These are phyloP conservation scores for Penicillium robsamsonii DNA, from an alignment of 495 filamentous ascomycete genomes.

Conservation along the genomic window DNA sequence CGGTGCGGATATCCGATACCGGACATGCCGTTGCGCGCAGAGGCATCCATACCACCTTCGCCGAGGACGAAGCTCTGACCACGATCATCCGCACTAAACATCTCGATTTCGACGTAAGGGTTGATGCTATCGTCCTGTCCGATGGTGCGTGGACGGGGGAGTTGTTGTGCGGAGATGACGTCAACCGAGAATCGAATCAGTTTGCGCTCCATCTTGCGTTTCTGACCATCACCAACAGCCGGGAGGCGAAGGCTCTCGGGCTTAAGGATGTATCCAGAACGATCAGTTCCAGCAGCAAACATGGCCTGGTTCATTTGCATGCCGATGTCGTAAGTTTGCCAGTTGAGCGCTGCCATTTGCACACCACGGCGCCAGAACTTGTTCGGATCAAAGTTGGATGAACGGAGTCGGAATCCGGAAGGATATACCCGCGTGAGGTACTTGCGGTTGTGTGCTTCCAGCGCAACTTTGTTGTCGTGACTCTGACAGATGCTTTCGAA, in stretches of 20 bases:
- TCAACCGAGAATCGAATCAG: conserved; percentile 79
- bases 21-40: conserved; percentile 64
- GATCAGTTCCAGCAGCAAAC: conserved; percentile 90
- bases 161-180: conserved; percentile 89
- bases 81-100: conserved; percentile 92
- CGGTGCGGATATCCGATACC: conserved; percentile 75
- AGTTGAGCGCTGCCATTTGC: conserved; percentile 95
- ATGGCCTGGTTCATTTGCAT: conserved; percentile 97
- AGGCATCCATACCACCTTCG: conserved; percentile 69
- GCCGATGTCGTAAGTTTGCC: conserved; percentile 94
- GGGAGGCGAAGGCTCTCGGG: conserved; percentile 74
- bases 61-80: conserved; percentile 58
- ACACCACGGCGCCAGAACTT: conserved; percentile 92
- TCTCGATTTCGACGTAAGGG: conserved; percentile 91
- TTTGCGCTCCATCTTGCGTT: conserved; percentile 58
- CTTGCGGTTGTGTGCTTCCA: conserved; percentile 85
- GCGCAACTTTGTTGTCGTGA: conserved; percentile 64
- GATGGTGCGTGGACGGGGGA: conserved; percentile 75
- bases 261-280: conserved; percentile 90
- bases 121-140: conserved; percentile 73
- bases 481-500: conserved; percentile 75
- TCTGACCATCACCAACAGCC: conserved; percentile 42
- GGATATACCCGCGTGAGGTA: conserved; percentile 95
- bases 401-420: conserved; percentile 70
- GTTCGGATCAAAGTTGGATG: conserved; percentile 89